A percentile compares a stretch with the other conserved stretches of the same genome.
These are phyloP conservation scores for Paralagenidium karlingii DNA, from an alignment of 352 stramenopile genomes.

Conservation along the genomic window DNA sequence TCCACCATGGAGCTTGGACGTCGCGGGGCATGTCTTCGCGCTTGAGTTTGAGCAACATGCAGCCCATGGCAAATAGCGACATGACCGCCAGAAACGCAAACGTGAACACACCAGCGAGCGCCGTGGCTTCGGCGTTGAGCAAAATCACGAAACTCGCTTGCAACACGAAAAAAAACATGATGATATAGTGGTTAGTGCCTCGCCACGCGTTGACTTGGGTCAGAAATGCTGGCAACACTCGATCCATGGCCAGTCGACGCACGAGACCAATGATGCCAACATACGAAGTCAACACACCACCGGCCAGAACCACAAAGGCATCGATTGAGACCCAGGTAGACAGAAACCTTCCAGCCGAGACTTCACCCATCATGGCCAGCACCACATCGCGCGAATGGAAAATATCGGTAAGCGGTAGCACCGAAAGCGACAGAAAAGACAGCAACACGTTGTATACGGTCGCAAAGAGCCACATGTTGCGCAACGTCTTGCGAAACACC, in stretches of 20 bases:
- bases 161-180: slow-evolving; percentile 64
- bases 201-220: slow-evolving; percentile 48
- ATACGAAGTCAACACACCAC: slow-evolving; percentile 80
- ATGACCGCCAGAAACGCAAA: slow-evolving; percentile 88
- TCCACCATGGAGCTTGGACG: slow-evolving; percentile 72
- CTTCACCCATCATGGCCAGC: slow-evolving; percentile 56
- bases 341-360: slow-evolving; percentile 35
- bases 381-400: slow-evolving; percentile 56
- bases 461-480: slow-evolving; percentile 81
- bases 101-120: slow-evolving; percentile 85
- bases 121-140: slow-evolving; percentile 64
- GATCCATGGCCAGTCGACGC: slow-evolving; percentile 66
- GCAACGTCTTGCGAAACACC: slow-evolving; percentile 67
- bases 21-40: slow-evolving; percentile 82
- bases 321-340: slow-evolving; percentile 71
- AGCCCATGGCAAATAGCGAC: slow-evolving; percentile 84
- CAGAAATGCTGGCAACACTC: slow-evolving; percentile 46
- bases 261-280: slow-evolving; percentile 83
- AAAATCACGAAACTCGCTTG: slow-evolving; percentile 63
- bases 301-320: slow-evolving; percentile 81
- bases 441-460: slow-evolving; percentile 83
- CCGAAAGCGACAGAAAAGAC: slow-evolving; percentile 64
- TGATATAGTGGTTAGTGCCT: slow-evolving; percentile 80
- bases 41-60: slow-evolving; percentile 89
- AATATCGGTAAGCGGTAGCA: slow-evolving; percentile 67